Conservation (phyloP, 345 rosid species). For the Pugionium dolabratum region DNA sequence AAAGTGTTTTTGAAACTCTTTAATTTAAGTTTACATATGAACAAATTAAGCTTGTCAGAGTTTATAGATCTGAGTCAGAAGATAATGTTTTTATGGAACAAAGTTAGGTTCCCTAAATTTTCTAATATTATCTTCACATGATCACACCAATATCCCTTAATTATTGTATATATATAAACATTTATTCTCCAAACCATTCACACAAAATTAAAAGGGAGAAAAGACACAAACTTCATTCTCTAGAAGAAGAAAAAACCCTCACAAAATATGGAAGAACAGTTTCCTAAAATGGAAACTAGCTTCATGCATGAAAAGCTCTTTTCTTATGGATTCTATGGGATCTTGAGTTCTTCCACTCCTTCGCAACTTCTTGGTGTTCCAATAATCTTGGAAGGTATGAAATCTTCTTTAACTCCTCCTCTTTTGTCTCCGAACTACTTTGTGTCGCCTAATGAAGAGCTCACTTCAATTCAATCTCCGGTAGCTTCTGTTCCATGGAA, state of each 20-base stretch:
- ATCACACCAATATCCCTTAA: constrained; percentile 31
- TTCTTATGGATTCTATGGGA: constrained; percentile 44
- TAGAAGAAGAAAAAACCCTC: constrained; percentile 2
- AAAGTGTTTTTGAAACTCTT: constrained; percentile 42
- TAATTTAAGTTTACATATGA: constrained; percentile 36
- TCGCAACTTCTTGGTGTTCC: constrained; percentile 43
- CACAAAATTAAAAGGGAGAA: constrained; percentile 8
- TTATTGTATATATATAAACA: constrained; percentile 47
- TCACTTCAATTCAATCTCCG: constrained; percentile 25
- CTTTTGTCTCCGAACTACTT: constrained; percentile 26
- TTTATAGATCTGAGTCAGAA: constrained; percentile 52
- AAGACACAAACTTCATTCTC: constrained; percentile 21
- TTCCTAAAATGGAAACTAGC: constrained; percentile 55
- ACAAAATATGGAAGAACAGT: constrained; percentile 47
- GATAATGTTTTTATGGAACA: constrained; percentile 39
- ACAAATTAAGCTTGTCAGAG: constrained; percentile 34
- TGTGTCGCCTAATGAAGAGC: constrained; percentile 10
- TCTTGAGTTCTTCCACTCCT: constrained; percentile 37
- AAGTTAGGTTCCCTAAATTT: constrained; percentile 41
- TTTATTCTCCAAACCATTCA: constrained; percentile 43
- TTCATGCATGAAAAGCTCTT: constrained; percentile 50
- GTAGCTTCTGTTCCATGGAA: constrained; percentile 39
- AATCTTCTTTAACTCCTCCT: constrained; percentile 26
- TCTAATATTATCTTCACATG: constrained; percentile 35
- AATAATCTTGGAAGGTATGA: constrained; percentile 46